Base-by-base conservation (phyloP, 768 basidiomycete species). In the Collybia mongolica region DNA sequence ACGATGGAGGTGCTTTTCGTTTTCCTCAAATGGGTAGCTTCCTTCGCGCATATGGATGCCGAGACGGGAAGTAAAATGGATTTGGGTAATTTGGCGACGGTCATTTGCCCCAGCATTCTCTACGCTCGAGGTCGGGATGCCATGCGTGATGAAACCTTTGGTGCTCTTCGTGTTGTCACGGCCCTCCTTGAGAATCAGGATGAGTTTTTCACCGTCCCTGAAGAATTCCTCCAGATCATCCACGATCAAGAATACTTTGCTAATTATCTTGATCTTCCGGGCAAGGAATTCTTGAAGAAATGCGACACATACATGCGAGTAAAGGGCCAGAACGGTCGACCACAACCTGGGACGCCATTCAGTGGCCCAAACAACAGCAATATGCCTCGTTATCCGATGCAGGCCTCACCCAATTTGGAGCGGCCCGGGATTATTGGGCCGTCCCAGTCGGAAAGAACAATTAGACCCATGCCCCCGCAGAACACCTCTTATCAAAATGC, bases 41-140 rank as follows among this genome's bases (percentile, higher is more conserved):
- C 94, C 1, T 99, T 99, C 66, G 93, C 97, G 43, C 96, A 99
- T 69, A 84, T 95, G 75, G 95, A 98, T 62, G 93, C 94, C 58
- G 91, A 92, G 63, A 98, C 96, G 0, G 95, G 95, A 37, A 95
- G 91, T 72, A 95, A 96, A 73, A 99, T 99, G 97, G 97, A 99
- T 68, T 75, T 98, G 41, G 79, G 79, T 15, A 99, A 99, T 67
- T 79, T 99, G 57, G 93, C 97, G 29, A 98, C 93, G 7, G 96
- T 98, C 69, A 95, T 98, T 58, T 88, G 90, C 61, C 97, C 97
- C n/a, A 98, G 93, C 61, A 98, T 99, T 55, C 82, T 99, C 35
- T 97, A 95, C 66, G 88, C 91, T 36, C 79, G 88, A 49, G 87
- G 88, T 17, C 81, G 84, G 47, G 89, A 98, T 61, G 86, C 92